These are phyloP conservation scores for Calonectria hongkongensis DNA, from an alignment of 2,329 filamentous ascomycete genomes.

Conservation along the genomic window DNA sequence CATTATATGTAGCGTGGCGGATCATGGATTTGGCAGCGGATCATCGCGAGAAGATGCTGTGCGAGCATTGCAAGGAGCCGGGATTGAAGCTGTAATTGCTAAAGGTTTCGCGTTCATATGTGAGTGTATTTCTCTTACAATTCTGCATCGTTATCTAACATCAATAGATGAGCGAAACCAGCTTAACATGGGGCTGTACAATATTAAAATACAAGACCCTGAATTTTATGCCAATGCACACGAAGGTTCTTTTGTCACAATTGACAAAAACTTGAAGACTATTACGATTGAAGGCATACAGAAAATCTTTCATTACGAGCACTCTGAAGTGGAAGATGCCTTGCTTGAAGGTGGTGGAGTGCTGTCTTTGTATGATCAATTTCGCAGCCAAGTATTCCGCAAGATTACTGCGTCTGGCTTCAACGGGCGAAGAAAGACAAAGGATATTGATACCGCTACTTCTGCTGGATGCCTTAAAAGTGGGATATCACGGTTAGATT, in stretches of 20 bases:
- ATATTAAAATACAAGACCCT: conserved; percentile 7
- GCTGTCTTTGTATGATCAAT: not conserved
- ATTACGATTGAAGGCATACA: not conserved
- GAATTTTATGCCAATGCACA: not conserved
- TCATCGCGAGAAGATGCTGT: conserved; percentile 7
- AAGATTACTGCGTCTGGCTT: not conserved
- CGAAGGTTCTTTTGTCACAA: not conserved
- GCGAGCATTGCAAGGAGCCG: conserved; percentile 3
- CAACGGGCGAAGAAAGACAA: not conserved
- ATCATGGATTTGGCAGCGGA: not conserved
- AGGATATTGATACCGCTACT: not conserved
- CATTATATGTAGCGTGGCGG: not conserved
- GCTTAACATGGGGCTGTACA: conserved; percentile 17
- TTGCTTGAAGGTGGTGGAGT: not conserved
- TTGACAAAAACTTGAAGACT: conserved; percentile 2
- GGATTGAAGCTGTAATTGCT: conserved; percentile 1
- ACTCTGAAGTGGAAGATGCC: conserved; percentile 7
- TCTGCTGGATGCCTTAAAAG: not conserved
- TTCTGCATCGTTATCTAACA: not conserved
- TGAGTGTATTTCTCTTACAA: not conserved
- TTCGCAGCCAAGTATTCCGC: not conserved
- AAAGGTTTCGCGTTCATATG: conserved; percentile 16
- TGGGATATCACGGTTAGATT: not conserved
- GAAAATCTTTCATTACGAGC: not conserved
- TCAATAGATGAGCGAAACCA: not conserved